Percentiles rank a stretch among this genome's conserved stretches.
Conservation (phyloP, 1,284 basidiomycete genomes). For the Sporisorium sorghi region DNA sequence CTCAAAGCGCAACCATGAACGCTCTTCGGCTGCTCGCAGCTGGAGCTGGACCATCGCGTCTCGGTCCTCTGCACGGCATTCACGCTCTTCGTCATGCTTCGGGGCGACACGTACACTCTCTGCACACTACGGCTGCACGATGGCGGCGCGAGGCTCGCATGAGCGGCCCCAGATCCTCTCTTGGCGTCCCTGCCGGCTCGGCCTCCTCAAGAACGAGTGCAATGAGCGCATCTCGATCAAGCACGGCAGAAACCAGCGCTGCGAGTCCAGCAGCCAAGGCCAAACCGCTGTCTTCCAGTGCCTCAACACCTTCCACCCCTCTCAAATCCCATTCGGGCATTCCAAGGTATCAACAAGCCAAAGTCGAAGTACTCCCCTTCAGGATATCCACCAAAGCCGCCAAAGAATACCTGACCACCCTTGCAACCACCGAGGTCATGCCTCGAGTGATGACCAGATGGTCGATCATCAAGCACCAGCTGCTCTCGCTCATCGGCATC, state of each 20-base stretch:
- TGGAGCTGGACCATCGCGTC: constrained; percentile 8
- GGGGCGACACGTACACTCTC: not conserved
- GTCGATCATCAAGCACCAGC: constrained; percentile 25
- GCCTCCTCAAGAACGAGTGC: not conserved
- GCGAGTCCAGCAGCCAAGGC: constrained; percentile 13
- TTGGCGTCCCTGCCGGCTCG: constrained; percentile 6
- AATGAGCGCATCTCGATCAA: not conserved
- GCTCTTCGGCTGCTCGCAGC: constrained; percentile 9
- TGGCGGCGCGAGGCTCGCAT: constrained; percentile 5
- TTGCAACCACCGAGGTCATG: constrained; percentile 32
- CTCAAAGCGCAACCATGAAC: constrained; percentile 13
- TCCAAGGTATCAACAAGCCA: constrained; percentile 35
- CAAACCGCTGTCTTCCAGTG: not conserved
- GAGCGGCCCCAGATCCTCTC: constrained; percentile 1
- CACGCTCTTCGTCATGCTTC: not conserved
- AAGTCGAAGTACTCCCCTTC: constrained; percentile 47
- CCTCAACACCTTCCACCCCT: not conserved
- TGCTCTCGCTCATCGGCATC: constrained; percentile 23
- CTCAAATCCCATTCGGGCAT: constrained; percentile 5
- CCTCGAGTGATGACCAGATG: constrained; percentile 28
- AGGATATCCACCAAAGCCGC: constrained; percentile 32
- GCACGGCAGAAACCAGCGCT: not conserved
- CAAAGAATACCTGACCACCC: constrained; percentile 20
- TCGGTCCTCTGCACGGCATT: not conserved
- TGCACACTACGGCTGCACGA: constrained; percentile 13